Conservation (phyloP, 2,329 filamentous ascomycete species). For the Pseudopyricularia javanii region DNA sequence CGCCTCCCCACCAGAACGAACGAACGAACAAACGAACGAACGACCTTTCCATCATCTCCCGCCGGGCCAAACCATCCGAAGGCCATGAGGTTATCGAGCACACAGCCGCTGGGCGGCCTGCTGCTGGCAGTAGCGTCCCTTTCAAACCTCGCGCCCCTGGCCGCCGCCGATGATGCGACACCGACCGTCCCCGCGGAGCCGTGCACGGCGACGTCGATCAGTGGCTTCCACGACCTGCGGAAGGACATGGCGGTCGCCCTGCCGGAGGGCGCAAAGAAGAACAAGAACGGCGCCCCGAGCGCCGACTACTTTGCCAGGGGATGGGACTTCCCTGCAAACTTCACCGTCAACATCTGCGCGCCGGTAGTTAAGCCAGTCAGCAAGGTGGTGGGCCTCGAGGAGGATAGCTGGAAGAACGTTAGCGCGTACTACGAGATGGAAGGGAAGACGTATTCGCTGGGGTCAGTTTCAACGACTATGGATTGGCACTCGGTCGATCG, state of each 20-base stretch:
- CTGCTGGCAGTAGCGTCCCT: not conserved
- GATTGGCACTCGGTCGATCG: too few relatives aligned
- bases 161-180: constrained; percentile 12
- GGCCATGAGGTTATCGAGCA: not conserved
- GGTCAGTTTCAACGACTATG: constrained; percentile 32
- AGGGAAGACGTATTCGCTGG: constrained; percentile 61
- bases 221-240: constrained; percentile 47
- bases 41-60: not conserved
- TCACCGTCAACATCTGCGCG: constrained; percentile 72
- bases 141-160: not conserved
- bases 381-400: constrained; percentile 51
- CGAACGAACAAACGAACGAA: too few relatives aligned
- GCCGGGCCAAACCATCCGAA: not conserved
- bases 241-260: constrained; percentile 36
- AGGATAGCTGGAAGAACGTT: constrained; percentile 55
- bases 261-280: constrained; percentile 31
- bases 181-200: constrained; percentile 30
- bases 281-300: constrained; percentile 26
- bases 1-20: too few relatives aligned
- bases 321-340: constrained; percentile 69
- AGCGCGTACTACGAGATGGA: constrained; percentile 63
- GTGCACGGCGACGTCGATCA: constrained; percentile 44
- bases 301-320: constrained; percentile 54
- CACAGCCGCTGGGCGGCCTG: not conserved
- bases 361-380: constrained; percentile 56